Conservation (phyloP, 257 asterid species). For the Cruciata laevipes region DNA sequence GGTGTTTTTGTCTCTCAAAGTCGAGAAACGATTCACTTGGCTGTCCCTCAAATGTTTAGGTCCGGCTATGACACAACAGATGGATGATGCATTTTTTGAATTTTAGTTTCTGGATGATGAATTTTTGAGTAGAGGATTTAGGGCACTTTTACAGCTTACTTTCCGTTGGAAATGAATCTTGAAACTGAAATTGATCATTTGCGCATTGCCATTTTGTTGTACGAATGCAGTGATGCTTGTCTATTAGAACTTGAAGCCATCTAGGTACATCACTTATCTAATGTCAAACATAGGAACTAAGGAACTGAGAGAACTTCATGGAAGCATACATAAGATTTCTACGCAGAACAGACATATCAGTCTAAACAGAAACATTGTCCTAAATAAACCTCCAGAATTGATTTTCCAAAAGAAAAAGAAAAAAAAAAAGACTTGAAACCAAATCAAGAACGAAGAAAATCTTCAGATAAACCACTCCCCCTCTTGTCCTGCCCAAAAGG, state of each 20-base stretch:
- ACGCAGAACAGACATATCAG: not conserved
- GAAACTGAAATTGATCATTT: not conserved
- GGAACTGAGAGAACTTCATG: not conserved
- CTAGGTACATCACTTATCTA: too few relatives aligned
- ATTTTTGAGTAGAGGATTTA: not conserved
- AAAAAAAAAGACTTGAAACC: not conserved
- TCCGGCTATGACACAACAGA: slow-evolving; percentile 8
- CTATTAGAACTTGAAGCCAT: too few relatives aligned
- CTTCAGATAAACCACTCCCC: slow-evolving; percentile 4
- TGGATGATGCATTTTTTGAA: not conserved
- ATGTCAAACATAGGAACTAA: not conserved
- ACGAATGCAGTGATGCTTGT: not conserved
- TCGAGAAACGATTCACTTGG: slow-evolving; percentile 66
- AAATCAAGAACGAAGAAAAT: slow-evolving; percentile 7
- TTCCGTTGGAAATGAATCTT: not conserved
- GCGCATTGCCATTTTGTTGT: not conserved
- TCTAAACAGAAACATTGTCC: not conserved
- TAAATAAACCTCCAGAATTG: not conserved
- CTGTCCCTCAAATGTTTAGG: slow-evolving; percentile 43
- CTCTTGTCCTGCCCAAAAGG: not conserved
- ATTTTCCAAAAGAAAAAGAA: too few relatives aligned
- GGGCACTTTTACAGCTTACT: not conserved
- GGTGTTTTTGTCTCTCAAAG: slow-evolving; percentile 54
- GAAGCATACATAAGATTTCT: slow-evolving; percentile 6
- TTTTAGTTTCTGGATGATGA: not conserved